These are phyloP conservation scores for Begonia fuchsioides DNA, from an alignment of 306 rosid species.

Conservation along the genomic window DNA sequence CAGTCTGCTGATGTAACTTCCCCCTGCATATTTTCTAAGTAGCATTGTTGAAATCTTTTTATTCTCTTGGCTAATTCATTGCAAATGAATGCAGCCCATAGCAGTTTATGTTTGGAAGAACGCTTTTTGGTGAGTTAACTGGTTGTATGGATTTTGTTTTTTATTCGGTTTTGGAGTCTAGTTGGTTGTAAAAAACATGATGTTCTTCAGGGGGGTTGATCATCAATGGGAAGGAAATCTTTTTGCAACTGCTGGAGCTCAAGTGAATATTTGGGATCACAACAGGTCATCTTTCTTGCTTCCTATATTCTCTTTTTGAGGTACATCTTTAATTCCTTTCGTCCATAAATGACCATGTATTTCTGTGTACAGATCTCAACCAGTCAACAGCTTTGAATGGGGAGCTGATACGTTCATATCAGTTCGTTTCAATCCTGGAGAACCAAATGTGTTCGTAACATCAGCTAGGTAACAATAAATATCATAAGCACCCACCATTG, in stretches of 20 bases:
- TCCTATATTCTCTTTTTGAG: conserved; percentile 4
- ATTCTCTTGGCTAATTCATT: conserved; percentile 11
- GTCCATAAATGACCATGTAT: conserved; percentile 4
- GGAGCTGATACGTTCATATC: conserved; percentile 66
- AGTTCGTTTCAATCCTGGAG: conserved; percentile 74
- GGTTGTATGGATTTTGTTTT: neutral
- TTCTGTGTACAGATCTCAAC: conserved; percentile 47
- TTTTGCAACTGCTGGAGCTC: conserved; percentile 93
- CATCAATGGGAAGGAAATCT: conserved; percentile 76
- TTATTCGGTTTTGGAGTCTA: neutral
- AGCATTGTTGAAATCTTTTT: neutral
- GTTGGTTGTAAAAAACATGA: neutral
- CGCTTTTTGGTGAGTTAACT: conserved; percentile 57
- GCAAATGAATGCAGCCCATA: conserved; percentile 38
- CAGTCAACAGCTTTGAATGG: conserved; percentile 62
- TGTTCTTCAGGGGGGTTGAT: conserved; percentile 61
- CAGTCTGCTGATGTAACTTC: conserved; percentile 39
- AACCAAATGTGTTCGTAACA: conserved; percentile 63
- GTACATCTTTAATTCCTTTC: neutral
- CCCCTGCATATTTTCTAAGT: neutral
- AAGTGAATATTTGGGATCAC: conserved; percentile 81
- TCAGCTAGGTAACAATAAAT: conserved; percentile 46
- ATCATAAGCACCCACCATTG: neutral
- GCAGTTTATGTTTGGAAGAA: conserved; percentile 60
- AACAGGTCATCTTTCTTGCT: conserved; percentile 44